A percentile compares a stretch with the other conserved stretches of the same genome.
Conservation (phyloP, 129 eudicot genomes). For the Centrapalus pauciflorus region DNA sequence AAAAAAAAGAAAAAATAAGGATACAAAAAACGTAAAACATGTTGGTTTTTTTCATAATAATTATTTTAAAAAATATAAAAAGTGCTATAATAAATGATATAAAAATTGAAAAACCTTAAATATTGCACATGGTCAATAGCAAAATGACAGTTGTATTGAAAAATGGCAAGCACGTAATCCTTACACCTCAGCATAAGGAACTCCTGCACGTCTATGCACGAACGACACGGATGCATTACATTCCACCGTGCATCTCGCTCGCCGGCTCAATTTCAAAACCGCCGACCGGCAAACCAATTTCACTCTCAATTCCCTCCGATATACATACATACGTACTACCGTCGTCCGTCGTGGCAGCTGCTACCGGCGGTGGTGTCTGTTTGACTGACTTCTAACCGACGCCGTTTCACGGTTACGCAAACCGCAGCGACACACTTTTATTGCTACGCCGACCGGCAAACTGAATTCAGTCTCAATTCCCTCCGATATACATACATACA, state of each 20-base stretch:
- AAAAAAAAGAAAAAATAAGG: too few relatives aligned
- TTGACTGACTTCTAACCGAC: slow-evolving; percentile 22
- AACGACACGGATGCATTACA: slow-evolving; percentile 21
- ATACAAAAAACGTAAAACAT: too few relatives aligned
- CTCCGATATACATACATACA: background rate
- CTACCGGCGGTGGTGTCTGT: background rate
- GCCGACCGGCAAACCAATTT: too few relatives aligned
- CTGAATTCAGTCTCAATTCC: too few relatives aligned
- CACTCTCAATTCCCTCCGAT: too few relatives aligned
- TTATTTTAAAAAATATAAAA: too few relatives aligned
- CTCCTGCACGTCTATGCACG: slow-evolving; percentile 30
- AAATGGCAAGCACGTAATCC: background rate
- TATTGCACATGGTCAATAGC: background rate
- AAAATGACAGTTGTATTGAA: slow-evolving; percentile 23
- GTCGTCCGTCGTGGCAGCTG: background rate
- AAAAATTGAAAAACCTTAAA: too few relatives aligned
- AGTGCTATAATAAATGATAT: too few relatives aligned
- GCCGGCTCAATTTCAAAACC: too few relatives aligned
- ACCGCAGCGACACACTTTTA: background rate
- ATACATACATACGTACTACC: background rate
- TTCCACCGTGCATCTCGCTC: background rate
- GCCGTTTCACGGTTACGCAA: slow-evolving; percentile 21
- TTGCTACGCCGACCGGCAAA: too few relatives aligned
- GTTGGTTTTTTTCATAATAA: too few relatives aligned
- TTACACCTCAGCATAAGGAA: slow-evolving; percentile 11